Conservation (phyloP, 306 rosid species). For the Prosopis cineraria region DNA sequence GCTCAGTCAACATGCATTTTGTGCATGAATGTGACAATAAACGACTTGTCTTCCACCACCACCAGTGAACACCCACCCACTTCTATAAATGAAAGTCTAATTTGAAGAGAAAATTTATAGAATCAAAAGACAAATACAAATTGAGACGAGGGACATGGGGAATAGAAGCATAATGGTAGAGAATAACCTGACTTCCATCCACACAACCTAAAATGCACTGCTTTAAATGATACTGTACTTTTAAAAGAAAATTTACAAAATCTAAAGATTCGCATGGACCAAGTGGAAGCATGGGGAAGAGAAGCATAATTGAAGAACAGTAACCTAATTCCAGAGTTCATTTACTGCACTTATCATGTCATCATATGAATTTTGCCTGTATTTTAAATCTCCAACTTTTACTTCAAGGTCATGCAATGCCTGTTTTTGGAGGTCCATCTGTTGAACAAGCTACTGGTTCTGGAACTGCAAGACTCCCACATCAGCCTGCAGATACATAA, state of each 20-base stretch:
- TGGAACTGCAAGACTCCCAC: constrained; percentile 74
- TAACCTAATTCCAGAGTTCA: constrained; percentile 84
- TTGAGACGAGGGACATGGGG: neutral
- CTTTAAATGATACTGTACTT: constrained; percentile 8
- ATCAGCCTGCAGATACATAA: constrained; percentile 66
- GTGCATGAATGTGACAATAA: constrained; percentile 21
- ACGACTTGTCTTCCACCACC: constrained; percentile 4
- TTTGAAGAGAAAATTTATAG: constrained; percentile 21
- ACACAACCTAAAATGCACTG: constrained; percentile 6
- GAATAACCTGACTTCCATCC: constrained; percentile 70
- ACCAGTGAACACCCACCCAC: constrained; percentile 11
- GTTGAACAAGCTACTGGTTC: constrained; percentile 85
- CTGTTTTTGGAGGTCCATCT: constrained; percentile 68
- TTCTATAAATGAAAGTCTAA: neutral
- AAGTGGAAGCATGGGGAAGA: neutral
- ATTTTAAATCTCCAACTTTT: constrained; percentile 55
- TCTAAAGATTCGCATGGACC: neutral
- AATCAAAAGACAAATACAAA: constrained; percentile 5
- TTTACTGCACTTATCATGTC: constrained; percentile 67
- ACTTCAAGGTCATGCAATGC: constrained; percentile 71
- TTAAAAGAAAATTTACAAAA: constrained; percentile 27
- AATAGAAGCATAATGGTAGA: constrained; percentile 19
- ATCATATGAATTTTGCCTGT: constrained; percentile 68
- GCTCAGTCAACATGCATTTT: constrained; percentile 26
- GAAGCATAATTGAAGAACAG: constrained; percentile 29